Conservation (phyloP, 23 red algal genomes). For the Gracilaria vermiculophylla region DNA sequence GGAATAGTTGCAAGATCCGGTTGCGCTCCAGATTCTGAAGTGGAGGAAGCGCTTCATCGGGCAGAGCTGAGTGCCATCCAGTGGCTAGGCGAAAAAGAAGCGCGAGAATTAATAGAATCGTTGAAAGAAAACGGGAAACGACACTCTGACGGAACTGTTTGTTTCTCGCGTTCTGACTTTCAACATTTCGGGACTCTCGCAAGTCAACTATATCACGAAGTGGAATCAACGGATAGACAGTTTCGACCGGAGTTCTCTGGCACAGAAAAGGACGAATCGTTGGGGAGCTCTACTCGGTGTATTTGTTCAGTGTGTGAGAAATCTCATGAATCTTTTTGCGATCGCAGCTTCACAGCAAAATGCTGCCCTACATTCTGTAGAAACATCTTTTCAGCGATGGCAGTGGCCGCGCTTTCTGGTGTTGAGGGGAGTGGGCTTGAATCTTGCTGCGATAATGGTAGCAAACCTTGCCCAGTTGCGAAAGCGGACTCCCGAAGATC, state of each 20-base stretch:
- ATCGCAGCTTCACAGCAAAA: background rate
- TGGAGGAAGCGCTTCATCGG: background rate
- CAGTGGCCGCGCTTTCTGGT: conserved; percentile 22
- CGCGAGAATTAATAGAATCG: conserved; percentile 10
- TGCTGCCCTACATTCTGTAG: conserved; percentile 32
- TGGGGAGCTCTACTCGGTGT: conserved; percentile 17
- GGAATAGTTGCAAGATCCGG: background rate
- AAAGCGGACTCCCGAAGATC: background rate
- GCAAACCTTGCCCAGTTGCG: background rate
- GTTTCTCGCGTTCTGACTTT: conserved; percentile 35
- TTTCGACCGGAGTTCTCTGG: conserved; percentile 13
- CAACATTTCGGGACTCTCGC: conserved; percentile 26
- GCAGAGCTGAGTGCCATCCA: conserved; percentile 1
- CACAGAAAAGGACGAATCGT: conserved; percentile 1
- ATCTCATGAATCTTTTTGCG: background rate
- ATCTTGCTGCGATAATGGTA: conserved; percentile 38
- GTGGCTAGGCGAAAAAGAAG: conserved; percentile 12
- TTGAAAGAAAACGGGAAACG: conserved; percentile 1
- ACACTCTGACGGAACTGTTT: conserved; percentile 21
- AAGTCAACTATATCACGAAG: conserved; percentile 7
- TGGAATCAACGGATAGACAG: background rate
- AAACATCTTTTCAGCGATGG: conserved; percentile 41
- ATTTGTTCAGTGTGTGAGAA: background rate
- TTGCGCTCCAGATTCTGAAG: conserved; percentile 28
- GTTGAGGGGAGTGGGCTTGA: conserved; percentile 45